Percentiles rank a stretch among this genome's conserved stretches.
Evolutionary conservation across 495 filamentous ascomycete species (phyloP).

Genomic region (Penicillium bovifimosum): DNA sequence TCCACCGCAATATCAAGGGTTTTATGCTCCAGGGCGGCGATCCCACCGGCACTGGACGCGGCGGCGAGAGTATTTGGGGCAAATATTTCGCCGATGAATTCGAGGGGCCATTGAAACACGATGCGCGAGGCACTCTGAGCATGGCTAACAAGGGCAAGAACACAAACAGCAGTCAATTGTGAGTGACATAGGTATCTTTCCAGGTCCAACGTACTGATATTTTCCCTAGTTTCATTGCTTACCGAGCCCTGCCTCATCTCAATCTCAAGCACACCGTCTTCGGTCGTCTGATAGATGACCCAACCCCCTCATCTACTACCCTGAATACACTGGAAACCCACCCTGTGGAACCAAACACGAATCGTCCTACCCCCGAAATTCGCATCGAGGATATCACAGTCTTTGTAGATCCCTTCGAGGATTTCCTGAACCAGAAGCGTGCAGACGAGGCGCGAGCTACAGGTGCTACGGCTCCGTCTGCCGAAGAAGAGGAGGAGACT

Average conservation of each 20-base stretch:
- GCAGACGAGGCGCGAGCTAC: constrained; percentile 42
- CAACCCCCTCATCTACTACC: constrained; percentile 53
- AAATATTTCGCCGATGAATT: constrained; percentile 91
- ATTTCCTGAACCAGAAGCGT: constrained; percentile 61
- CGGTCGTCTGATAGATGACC: constrained; percentile 72
- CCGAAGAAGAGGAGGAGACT: constrained; percentile 35
- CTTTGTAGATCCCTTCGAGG: constrained; percentile 93
- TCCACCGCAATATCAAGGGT: constrained; percentile 87
- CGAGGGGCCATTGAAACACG: constrained; percentile 78
- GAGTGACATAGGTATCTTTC: constrained; percentile 9
- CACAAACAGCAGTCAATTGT: constrained; percentile 90
- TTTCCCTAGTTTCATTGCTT: constrained; percentile 67
- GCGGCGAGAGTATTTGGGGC: constrained; percentile 83
- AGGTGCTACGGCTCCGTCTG: constrained; percentile 22
- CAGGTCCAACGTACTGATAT: constrained; percentile 1
- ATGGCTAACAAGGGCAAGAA: constrained; percentile 99
- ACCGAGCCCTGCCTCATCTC: constrained; percentile 74
- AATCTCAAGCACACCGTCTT: constrained; percentile 97
- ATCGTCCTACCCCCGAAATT: constrained; percentile 69
- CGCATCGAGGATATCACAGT: constrained; percentile 77
- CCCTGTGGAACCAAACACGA: constrained; percentile 58
- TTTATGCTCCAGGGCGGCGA: constrained; percentile 98
- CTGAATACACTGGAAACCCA: constrained; percentile 68
- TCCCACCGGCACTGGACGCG: constrained; percentile 65
- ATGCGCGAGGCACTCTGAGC: constrained; percentile 69